These are phyloP conservation scores for Pleodorina starrii DNA, from an alignment of 139 green algal genomes.

Conservation along the genomic window DNA sequence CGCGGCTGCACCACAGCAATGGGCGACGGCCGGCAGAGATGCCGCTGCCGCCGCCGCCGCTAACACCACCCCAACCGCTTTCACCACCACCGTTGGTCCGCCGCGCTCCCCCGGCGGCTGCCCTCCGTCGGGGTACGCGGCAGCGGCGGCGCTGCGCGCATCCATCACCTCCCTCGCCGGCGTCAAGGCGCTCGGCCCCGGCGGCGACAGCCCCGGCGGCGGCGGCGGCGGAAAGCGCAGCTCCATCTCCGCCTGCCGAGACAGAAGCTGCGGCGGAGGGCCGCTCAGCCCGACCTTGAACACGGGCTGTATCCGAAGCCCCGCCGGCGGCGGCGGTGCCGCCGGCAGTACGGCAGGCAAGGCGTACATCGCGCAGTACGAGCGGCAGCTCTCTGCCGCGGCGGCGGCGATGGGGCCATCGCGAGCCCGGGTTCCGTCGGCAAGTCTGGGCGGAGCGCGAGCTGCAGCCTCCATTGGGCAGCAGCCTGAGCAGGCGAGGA, in stretches of 20 bases:
- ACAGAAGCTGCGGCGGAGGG: background rate
- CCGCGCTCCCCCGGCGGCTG: background rate
- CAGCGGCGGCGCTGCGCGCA: background rate
- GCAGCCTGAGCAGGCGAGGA: no score
- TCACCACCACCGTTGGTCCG: background rate
- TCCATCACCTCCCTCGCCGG: background rate
- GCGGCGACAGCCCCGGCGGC: background rate
- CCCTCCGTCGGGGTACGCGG: background rate
- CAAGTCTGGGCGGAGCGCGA: no score
- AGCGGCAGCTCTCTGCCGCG: background rate
- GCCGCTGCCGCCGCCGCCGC: no score
- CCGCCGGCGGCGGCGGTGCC: background rate
- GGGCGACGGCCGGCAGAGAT: no score
- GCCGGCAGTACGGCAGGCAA: background rate
- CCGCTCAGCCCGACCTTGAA: background rate
- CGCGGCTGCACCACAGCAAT: no score
- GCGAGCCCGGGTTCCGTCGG: background rate
- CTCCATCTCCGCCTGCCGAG: background rate
- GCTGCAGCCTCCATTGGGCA: no score
- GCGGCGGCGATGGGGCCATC: background rate
- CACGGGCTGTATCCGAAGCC: background rate
- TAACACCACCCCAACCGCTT: no score
- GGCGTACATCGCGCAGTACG: constrained; percentile 30
- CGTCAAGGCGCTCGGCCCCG: background rate
- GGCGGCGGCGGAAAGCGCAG: background rate